phyloP scores from a whole-genome alignment of 2,329 filamentous ascomycete genomes.

The Grosmannia serpens region DNA sequence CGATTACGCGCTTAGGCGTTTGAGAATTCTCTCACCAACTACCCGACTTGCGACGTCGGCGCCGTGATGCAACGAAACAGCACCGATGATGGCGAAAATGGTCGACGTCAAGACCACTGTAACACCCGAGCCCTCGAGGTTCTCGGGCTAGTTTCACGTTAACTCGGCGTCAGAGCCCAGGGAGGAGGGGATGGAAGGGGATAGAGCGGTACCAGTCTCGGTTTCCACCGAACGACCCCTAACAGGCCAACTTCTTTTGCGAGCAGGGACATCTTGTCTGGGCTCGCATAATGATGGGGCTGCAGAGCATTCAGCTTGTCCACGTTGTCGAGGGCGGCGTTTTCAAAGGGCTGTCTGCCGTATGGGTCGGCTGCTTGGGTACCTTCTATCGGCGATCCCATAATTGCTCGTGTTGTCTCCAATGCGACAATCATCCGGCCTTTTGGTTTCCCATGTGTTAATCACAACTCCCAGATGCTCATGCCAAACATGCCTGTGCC shows the following conservation, averaged over 20 bases:
- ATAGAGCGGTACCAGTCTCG: slow-evolving; percentile 53
- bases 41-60: slow-evolving; percentile 64
- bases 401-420: slow-evolving; percentile 17
- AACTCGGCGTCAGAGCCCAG: background rate
- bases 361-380: slow-evolving; percentile 17
- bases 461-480: too few species aligned
- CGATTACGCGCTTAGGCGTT: slow-evolving; percentile 18
- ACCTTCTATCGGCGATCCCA: slow-evolving; percentile 9
- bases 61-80: slow-evolving; percentile 79
- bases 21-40: slow-evolving; percentile 65
- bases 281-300: slow-evolving; percentile 50
- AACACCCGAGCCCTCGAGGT: slow-evolving; percentile 61
- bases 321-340: slow-evolving; percentile 60
- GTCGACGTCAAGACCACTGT: slow-evolving; percentile 65
- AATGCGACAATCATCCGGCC: slow-evolving; percentile 17
- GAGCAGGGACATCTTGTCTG: slow-evolving; percentile 54
- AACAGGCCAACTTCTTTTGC: slow-evolving; percentile 60
- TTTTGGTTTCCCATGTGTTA: background rate
- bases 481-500: background rate
- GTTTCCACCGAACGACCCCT: slow-evolving; percentile 72
- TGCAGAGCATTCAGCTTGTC: slow-evolving; percentile 55
- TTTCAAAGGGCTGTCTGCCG: slow-evolving; percentile 53
- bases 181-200: background rate
- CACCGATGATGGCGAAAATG: slow-evolving; percentile 77
- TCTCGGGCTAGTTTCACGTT: slow-evolving; percentile 36